Conservation (phyloP, 73 alveolate genomes). For the Vitrella brassicaformis region DNA sequence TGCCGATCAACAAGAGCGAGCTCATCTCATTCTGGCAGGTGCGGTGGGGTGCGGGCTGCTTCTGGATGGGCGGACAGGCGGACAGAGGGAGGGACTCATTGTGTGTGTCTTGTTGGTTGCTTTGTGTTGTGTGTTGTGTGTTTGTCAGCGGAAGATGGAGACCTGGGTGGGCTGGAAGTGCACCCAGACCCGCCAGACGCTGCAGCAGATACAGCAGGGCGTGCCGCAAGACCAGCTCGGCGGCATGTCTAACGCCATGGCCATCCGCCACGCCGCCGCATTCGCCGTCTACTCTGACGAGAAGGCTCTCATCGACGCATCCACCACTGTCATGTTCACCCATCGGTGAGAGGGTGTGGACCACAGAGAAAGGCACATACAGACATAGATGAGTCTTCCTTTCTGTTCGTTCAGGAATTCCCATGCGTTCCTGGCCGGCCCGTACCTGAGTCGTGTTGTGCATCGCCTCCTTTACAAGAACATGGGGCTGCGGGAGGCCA, state of each 20-base stretch:
- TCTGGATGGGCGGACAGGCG: too few relatives aligned
- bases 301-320: slow-evolving; percentile 13
- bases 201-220: slow-evolving; percentile 6
- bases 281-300: slow-evolving; percentile 12
- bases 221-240: slow-evolving; percentile 21
- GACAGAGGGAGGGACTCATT: too few relatives aligned
- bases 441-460: slow-evolving; percentile 13
- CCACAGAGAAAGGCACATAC: not conserved
- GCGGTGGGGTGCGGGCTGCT: slow-evolving; percentile 8
- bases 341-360: not conserved
- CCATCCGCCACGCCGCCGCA: slow-evolving; percentile 18
- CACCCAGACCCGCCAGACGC: slow-evolving; percentile 28
- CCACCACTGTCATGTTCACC: slow-evolving; percentile 25
- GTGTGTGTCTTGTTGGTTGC: too few relatives aligned
- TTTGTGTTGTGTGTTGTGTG: too few relatives aligned
- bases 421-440: slow-evolving; percentile 20
- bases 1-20: slow-evolving; percentile 1
- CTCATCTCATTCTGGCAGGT: slow-evolving; percentile 14
- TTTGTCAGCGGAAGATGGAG: too few relatives aligned
- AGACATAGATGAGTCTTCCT: too few relatives aligned
- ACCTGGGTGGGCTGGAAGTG: slow-evolving; percentile 26
- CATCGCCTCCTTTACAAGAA: slow-evolving; percentile 14
- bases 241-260: slow-evolving; percentile 24
- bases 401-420: slow-evolving; percentile 1
- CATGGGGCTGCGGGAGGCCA: slow-evolving; percentile 9